phyloP scores from a whole-genome alignment of 106 monocot genomes.

The Hemerocallis citrina region DNA sequence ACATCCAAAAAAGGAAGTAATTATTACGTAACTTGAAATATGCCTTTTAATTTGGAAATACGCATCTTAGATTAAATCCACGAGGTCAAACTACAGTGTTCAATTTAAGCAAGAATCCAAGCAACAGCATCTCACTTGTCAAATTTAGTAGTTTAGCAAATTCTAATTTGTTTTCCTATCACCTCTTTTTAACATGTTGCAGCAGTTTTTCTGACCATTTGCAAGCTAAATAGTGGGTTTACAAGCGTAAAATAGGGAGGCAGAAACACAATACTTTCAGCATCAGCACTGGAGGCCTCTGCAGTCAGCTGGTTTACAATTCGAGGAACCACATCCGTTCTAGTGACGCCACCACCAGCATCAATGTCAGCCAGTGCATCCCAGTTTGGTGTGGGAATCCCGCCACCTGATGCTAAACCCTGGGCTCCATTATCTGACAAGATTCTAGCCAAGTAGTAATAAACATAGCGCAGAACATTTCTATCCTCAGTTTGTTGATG shows the following conservation, averaged over 20 bases:
- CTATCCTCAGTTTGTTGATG: constrained; percentile 96
- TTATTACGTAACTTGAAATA: too few relatives aligned
- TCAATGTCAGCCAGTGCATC: constrained; percentile 99
- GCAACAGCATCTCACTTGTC: too few relatives aligned
- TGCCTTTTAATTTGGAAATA: too few relatives aligned
- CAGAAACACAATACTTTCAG: constrained; percentile 61
- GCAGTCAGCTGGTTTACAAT: constrained; percentile 75
- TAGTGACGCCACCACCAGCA: constrained; percentile 91
- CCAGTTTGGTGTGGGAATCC: constrained; percentile 99
- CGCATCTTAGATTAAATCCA: too few relatives aligned
- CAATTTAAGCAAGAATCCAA: too few relatives aligned
- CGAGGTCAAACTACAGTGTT: too few relatives aligned
- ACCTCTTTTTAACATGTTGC: not conserved
- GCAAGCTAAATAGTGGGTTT: too few relatives aligned
- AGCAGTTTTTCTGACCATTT: not conserved
- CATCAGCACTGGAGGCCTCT: constrained; percentile 59
- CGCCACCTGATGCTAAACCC: constrained; percentile 79
- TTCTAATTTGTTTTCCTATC: too few relatives aligned
- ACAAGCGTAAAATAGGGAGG: too few relatives aligned
- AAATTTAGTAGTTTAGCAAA: too few relatives aligned
- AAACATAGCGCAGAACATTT: constrained; percentile 87
- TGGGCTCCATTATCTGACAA: constrained; percentile 85
- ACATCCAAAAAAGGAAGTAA: too few relatives aligned
- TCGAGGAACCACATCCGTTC: constrained; percentile 95
- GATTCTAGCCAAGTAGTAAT: constrained; percentile 97